Evolutionary conservation across 108 stramenopile genomes (phyloP), one percentile per base, ranked within the genome.

Genomic region (Fragilariopsis cylindrus): DNA sequence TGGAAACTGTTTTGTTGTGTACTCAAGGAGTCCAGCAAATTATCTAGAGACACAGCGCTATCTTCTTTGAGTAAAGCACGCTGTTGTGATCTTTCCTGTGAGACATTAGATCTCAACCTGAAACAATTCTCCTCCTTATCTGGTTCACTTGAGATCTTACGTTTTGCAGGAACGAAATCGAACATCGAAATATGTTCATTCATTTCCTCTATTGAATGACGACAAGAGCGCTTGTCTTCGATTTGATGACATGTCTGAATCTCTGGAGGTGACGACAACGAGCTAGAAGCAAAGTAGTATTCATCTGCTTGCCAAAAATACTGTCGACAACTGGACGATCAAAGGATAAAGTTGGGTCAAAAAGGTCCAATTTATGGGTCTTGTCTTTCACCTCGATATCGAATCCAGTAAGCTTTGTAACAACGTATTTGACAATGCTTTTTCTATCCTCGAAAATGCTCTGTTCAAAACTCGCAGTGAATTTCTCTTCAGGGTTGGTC

Each of bases 311-410:
- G 6, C 50, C 49, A 13, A 68, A 68, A n/a, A 68, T 18, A 19
- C 67, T 68, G 5, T 68, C 48, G 11, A 15, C 21, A 41, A 63
- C 45, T 3, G 62, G 62, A 43, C n/a, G n/a, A 63, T 11, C 62
- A 63, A n/a, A 11, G 13, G 13, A 13, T 18, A 18, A 30, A 47
- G 67, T 48, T 9, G 48, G 49, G 48, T 68, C 67, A 50, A 68
- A 68, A 21, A 68, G 19, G 18, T 48, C 48, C n/a, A 6, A 4
- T 48, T 50, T 50, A 39, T 5, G 3, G 4, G 46, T 50, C 49
- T 52, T 68, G 4, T 68, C 67, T 13, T 48, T 68, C 18, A 68
- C 49, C 50, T 68, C 67, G 49, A 68, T 39, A 18, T 68, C 67
- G 48, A 48, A 68, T 50, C 67, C 67, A 3, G 49, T 68, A 21